Base-by-base conservation (phyloP, 2,329 filamentous ascomycete genomes). In the Aspergillus eucalypticola region DNA sequence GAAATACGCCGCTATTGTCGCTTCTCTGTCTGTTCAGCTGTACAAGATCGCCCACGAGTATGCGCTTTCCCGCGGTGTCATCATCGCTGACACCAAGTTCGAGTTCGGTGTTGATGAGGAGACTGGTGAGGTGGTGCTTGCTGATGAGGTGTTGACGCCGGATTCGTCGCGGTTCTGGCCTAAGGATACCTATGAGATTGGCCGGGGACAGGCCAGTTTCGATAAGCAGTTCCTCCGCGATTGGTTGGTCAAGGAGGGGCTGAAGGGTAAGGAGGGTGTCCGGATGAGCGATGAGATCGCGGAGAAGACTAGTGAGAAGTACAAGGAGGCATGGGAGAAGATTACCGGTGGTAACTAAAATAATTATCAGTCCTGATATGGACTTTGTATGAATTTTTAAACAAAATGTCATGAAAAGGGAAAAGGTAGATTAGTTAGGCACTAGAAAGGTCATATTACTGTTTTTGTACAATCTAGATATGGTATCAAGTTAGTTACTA, bases 81-180 rank as follows among this genome's bases (percentile, higher is more conserved):
- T 93, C 70, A 90, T 93, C 60, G 90, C 89, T 1, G 88, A 91
- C 71, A 90, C 88, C 3, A 91, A 91, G 72, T 90, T 91, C 72
- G 88, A 91, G 78, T 94, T 92, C 70, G 89, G 88, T 1, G 79
- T 90, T 17, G 87, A 89, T 66, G 82, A 85, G 63, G 82, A 78
- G 59, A 87, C 85, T 2, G 83, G 86, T 62, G 85, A 90, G 69
- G 83, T 95, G 7, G 85, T 92, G 38, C 81, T 94, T 54, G 86
- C 92, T 4, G 92, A 96, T 71, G 92, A 96, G 79, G 91, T 96
- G 21, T 79, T 96, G 61, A 96, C 92, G 7, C 92, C 92, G 2
- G 89, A 92, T 74, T 89, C 86, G 57, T 94, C 90, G 54, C 86
- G 93, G 15, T 96, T 96, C 83, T 98, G 94, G 93, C 88, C 88